Evolutionary conservation across 2,329 filamentous ascomycete species (phyloP), one percentile per base, ranked within the genome.

Genomic region (Aureobasidium pullulans): DNA sequence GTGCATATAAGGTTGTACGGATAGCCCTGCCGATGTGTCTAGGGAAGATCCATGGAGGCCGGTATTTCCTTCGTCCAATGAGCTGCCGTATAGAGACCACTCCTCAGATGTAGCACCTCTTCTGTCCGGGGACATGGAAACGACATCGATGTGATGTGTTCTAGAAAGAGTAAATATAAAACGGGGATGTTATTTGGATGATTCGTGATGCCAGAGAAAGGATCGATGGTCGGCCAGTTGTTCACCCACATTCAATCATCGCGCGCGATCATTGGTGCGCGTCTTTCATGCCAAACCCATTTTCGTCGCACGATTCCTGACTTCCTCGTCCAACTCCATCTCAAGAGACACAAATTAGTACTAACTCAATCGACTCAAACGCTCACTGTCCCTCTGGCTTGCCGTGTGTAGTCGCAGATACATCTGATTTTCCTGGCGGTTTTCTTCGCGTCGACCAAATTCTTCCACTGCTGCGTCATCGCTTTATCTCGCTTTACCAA

Each of bases 1-100:
- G 50, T 54, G 50, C 50, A 54, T 54, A 32, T 46, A 56, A 56
- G 52, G 40, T 46, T 46, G 40, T 56, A 44, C 52, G 52, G 52
- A 56, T 44, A 31, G 31, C 36, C n/a, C 19, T 46, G 29, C 52
- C 52, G 52, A 36, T 36, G 36, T 36, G 40, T 36, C 13, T 44
- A 46, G 31, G 28, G 52, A 28, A 6, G 40, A 46, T 56, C 16
- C 6, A 36, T 56, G 13, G 15, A 40, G 37, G 36, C 28, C 39
- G 28, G 15, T 34, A 29, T 42, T 43, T n/a, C 28, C 10, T 4
- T 37, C 13, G 31, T 37, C 52, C 52, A 56, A 56, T 56, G 42
- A 56, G 52, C n/a, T 28, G 31, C 19, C 31, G 31, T 10, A 37
- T 44, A 31, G 40, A 36, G 16, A 56, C 52, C 52, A 56, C 52